Percentiles rank a stretch among this genome's conserved stretches.
These are phyloP conservation scores for Penstemon newberryi DNA, from an alignment of 257 asterid species.

Conservation along the genomic window DNA sequence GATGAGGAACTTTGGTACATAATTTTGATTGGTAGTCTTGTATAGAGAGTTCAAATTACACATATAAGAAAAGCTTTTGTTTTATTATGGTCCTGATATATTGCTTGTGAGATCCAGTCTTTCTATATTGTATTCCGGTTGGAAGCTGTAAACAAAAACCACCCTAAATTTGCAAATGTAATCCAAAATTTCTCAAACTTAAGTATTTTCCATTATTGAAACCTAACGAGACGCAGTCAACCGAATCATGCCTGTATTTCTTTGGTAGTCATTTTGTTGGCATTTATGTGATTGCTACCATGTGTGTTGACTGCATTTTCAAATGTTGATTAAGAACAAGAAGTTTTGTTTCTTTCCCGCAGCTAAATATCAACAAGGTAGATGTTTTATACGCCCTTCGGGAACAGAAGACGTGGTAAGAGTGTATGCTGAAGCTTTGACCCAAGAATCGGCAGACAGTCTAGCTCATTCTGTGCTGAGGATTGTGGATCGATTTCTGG, in stretches of 20 bases:
- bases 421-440: conserved; percentile 85
- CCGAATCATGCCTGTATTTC: background rate
- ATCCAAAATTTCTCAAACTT: background rate
- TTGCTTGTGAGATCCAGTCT: no score
- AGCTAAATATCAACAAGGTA: conserved; percentile 70
- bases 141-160: background rate
- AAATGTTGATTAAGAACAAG: background rate
- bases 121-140: background rate
- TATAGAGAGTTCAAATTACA: background rate
- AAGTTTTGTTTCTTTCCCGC: conserved; percentile 19
- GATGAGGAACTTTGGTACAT: background rate
- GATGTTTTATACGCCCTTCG: conserved; percentile 90
- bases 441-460: conserved; percentile 71
- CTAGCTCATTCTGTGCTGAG: conserved; percentile 68
- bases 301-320: background rate
- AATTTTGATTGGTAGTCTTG: background rate
- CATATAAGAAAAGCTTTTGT: no score
- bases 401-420: conserved; percentile 96
- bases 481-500: conserved; percentile 66
- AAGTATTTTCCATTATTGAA: no score
- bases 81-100: no score
- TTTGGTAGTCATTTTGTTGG: background rate
- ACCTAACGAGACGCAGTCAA: background rate
- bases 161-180: background rate
- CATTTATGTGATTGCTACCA: background rate